Base-by-base conservation (phyloP, 768 basidiomycete species). In the Kwoniella sp. region DNA sequence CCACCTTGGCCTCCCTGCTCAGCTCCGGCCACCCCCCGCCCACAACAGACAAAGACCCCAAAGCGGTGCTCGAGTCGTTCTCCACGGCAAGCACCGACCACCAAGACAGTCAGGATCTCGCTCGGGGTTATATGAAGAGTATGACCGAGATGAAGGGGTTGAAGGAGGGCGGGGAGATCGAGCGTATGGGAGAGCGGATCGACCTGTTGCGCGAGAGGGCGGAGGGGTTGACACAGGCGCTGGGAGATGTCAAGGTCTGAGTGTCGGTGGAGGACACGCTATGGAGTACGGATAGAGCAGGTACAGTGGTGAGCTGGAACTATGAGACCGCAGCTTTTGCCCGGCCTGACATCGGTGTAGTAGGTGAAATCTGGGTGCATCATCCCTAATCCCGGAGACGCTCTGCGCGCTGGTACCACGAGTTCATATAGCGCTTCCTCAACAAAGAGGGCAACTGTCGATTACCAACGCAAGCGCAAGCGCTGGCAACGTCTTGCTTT, bases 241-340 rank as follows among this genome's bases (percentile, higher is more conserved):
- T 65, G 27, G 33, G 36, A 7, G 63, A 56, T 11, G 53, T 62
- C 12, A 59, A 47, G 45, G 43, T 54, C 12, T 60, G 44, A 45
- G 36, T 22, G 11, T 40, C 10, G 10, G 10, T 9, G 10, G 10
- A 10, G 20, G 11, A 20, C 10, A 12, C 10, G n/a, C n/a, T n/a
- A n/a, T n/a, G n/a, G n/a, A n/a, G n/a, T n/a, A n/a, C n/a, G n/a
- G n/a, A n/a, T n/a, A n/a, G n/a, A n/a, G n/a, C n/a, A n/a, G n/a
- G n/a, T n/a, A n/a, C n/a, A n/a, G n/a, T n/a, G n/a, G n/a, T n/a
- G n/a, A n/a, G n/a, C n/a, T n/a, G n/a, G n/a, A n/a, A n/a, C n/a
- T n/a, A n/a, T n/a, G n/a, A n/a, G n/a, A n/a, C n/a, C n/a, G n/a
- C n/a, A n/a, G n/a, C n/a, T n/a, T n/a, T n/a, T n/a, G n/a, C n/a